phyloP scores from a whole-genome alignment of 495 filamentous ascomycete species.

The Aspergillus sparsus region DNA sequence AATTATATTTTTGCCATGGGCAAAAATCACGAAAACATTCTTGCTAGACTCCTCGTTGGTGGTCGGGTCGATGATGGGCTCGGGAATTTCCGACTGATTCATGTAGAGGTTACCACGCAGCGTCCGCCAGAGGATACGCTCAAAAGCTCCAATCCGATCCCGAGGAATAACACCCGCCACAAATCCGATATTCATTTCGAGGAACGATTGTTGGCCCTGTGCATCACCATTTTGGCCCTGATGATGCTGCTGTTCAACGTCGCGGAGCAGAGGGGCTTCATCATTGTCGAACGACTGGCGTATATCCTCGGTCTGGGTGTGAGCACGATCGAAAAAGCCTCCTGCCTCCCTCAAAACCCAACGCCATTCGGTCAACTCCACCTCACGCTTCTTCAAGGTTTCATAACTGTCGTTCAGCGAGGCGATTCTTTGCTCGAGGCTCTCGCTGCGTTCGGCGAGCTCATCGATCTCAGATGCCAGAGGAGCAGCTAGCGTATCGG shows the following conservation, averaged over 20 bases:
- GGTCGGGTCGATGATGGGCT: conserved; percentile 87
- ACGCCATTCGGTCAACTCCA: conserved; percentile 95
- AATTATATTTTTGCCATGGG: conserved; percentile 96
- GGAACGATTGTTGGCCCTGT: conserved; percentile 78
- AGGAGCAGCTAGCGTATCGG: conserved; percentile 79
- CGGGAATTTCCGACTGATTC: conserved; percentile 98
- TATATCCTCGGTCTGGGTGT: conserved; percentile 96
- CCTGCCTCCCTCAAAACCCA: conserved; percentile 96
- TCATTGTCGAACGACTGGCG: conserved; percentile 86
- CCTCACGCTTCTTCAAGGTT: conserved; percentile 93
- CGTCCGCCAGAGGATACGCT: conserved; percentile 95
- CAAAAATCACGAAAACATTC: conserved; percentile 99
- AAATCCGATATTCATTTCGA: conserved; percentile 98
- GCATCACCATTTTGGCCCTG: conserved; percentile 67
- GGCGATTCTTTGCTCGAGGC: conserved; percentile 84
- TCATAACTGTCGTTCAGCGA: conserved; percentile 97
- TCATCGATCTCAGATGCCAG: conserved; percentile 93
- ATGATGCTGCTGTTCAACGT: conserved; percentile 74
- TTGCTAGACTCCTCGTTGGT: conserved; percentile 91
- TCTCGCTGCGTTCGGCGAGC: conserved; percentile 86
- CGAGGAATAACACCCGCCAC: conserved; percentile 96
- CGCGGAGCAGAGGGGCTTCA: conserved; percentile 75
- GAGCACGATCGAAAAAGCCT: conserved; percentile 94
- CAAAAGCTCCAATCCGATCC: conserved; percentile 91
- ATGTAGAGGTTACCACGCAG: conserved; percentile 98